Conservation (phyloP, 129 eudicot genomes). For the Flaveria linearis region DNA sequence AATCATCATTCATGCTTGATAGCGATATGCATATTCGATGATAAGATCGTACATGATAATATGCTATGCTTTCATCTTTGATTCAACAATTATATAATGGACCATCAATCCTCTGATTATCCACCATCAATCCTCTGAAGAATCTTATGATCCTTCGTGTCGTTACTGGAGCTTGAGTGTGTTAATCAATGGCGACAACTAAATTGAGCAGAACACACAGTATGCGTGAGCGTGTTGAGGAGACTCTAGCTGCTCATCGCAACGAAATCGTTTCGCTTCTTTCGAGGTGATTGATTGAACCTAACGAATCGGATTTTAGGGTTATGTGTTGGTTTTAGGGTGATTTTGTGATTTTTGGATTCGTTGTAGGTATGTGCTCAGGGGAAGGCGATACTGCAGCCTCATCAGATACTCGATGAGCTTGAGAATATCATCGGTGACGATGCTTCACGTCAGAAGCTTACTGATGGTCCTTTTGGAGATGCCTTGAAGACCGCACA, state of each 20-base stretch:
- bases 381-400: conserved; percentile 93
- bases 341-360: background rate
- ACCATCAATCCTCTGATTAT: background rate
- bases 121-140: too few relatives aligned
- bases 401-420: conserved; percentile 83
- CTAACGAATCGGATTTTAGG: conserved; percentile 2
- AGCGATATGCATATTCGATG: background rate
- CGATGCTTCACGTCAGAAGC: conserved; percentile 44
- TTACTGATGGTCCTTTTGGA: conserved; percentile 74
- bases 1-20: conserved; percentile 17
- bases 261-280: conserved; percentile 89
- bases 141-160: too few relatives aligned
- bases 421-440: conserved; percentile 57
- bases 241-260: conserved; percentile 80
- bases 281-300: conserved; percentile 55
- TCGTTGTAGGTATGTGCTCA: conserved; percentile 78
- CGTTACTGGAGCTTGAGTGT: conserved; percentile 8
- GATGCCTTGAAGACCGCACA: conserved; percentile 80
- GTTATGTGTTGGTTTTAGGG: conserved; percentile 13
- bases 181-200: conserved; percentile 48
- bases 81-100: conserved; percentile 8
- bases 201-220: conserved; percentile 61
- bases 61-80: conserved; percentile 7
- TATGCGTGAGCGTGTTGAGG: conserved; percentile 85
- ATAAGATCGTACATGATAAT: background rate